phyloP scores from a whole-genome alignment of 2,329 filamentous ascomycete genomes.

The Verruconis gallopava region DNA sequence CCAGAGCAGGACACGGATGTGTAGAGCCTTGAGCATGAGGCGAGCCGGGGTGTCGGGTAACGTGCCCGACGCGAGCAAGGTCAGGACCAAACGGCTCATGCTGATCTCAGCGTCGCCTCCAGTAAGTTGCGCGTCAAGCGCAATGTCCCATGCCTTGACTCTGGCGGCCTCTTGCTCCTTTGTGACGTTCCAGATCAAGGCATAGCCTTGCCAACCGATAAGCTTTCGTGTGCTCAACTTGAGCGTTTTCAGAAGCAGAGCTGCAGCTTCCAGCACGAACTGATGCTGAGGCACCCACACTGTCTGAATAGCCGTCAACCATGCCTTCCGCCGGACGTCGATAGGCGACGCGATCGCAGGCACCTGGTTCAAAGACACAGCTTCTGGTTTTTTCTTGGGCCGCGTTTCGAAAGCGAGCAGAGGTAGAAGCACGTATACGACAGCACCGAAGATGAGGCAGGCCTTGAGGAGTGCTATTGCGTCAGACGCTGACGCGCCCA shows the following conservation, averaged over 20 bases:
- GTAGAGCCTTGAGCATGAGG: conserved; percentile 83
- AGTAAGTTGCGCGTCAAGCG: conserved; percentile 81
- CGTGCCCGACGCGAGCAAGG: conserved; percentile 76
- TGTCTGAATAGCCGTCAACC: conserved; percentile 85
- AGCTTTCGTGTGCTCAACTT: conserved; percentile 71
- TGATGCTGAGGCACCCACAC: conserved; percentile 84
- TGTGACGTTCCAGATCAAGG: conserved; percentile 64
- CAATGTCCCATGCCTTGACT: conserved; percentile 86
- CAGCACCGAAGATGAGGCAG: conserved; percentile 36
- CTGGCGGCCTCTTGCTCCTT: conserved; percentile 76
- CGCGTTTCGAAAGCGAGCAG: conserved; percentile 43
- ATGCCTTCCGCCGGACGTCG: conserved; percentile 73
- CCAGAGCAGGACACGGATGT: conserved; percentile 83
- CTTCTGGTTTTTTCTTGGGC: conserved; percentile 35
- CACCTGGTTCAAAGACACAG: conserved; percentile 33
- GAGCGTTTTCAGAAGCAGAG: conserved; percentile 63
- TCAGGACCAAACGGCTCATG: conserved; percentile 72
- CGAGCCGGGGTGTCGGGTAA: conserved; percentile 70
- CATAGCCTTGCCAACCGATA: conserved; percentile 65
- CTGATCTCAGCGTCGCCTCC: conserved; percentile 84
- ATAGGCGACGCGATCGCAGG: conserved; percentile 71
- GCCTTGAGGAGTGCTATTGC: conserved; percentile 36
- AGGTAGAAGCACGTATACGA: conserved; percentile 44
- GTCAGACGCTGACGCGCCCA: conserved; percentile 10
- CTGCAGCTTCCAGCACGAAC: conserved; percentile 73